Base-by-base conservation (phyloP, 1,284 basidiomycete species). In the Blastosporella zonata region DNA sequence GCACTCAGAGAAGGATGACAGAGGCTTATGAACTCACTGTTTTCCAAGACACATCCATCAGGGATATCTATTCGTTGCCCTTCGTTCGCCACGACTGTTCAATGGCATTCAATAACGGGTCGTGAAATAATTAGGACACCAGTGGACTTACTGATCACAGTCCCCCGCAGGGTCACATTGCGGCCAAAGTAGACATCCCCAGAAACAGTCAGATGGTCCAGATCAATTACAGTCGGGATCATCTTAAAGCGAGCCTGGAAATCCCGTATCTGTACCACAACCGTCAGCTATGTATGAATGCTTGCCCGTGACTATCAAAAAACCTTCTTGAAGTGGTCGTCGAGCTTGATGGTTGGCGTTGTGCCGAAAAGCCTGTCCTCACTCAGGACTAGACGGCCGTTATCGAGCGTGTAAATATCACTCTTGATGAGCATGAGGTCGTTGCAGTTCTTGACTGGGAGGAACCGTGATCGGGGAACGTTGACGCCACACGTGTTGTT, bases 171-270 rank as follows among this genome's bases (percentile, higher is more conserved):
- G 12, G 87, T 91, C 43, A 97, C 87, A 65, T 93, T 90, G 61
- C 93, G 84, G 37, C 96, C 96, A 67, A 99, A 97, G 72, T 87
- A 85, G 7, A 99, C 94, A 67, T 98, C 93, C 18, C 96, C 95
- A 51, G 91, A 91, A 47, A 98, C 93, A 3, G 96, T 99, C 62
- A 98, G 76, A 70, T 97, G 95, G 72, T 98, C 96, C 45, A 97
- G 81, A 67, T 97, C 95, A 56, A 91, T 73, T 57, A 96, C 89
- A 68, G 87, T 89, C 39, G 96, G 95, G 59, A 98, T 96, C 69
- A 87, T 87, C 81, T 95, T 96, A 85, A 96, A 95, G 39, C 93
- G 81, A 72, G 93, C 92, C 75, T 97, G 92, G 79, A 97, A 98
- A 66, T 94, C 86, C 57, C 90, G 87, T 53, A 98, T 96, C 89